phyloP scores from a whole-genome alignment of 129 eudicot genomes.

The Pulicaria dysenterica region DNA sequence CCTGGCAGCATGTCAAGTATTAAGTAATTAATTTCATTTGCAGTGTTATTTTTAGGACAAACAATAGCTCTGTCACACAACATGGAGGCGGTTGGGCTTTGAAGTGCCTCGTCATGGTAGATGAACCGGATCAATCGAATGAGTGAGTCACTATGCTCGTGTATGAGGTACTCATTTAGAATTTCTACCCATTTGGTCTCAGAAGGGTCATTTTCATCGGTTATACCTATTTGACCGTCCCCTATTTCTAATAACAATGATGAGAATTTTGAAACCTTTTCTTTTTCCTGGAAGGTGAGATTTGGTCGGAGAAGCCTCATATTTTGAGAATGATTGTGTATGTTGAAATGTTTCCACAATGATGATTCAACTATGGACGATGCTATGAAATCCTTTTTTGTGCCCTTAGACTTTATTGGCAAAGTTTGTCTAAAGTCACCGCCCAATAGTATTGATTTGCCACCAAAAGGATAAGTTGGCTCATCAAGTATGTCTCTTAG shows the following conservation, averaged over 20 bases:
- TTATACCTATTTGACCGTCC: background rate
- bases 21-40: background rate
- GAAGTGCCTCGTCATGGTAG: background rate
- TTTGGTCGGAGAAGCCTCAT: slow-evolving; percentile 3
- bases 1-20: background rate
- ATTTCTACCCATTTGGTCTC: background rate
- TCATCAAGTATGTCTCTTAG: no score
- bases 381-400: background rate
- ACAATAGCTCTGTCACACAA: background rate
- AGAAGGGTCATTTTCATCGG: no score
- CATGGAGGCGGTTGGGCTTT: background rate
- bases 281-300: background rate
- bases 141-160: background rate
- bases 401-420: background rate
- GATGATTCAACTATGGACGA: background rate
- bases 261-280: background rate
- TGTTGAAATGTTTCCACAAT: background rate
- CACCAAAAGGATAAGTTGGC: no score
- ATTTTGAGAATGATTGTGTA: background rate
- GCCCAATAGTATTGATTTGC: background rate
- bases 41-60: background rate
- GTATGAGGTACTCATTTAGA: background rate
- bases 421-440: background rate
- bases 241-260: slow-evolving; percentile 8
- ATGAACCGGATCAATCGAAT: background rate